phyloP scores from a whole-genome alignment of 108 stramenopile genomes.

The Cyclostephanos invisitatus region DNA sequence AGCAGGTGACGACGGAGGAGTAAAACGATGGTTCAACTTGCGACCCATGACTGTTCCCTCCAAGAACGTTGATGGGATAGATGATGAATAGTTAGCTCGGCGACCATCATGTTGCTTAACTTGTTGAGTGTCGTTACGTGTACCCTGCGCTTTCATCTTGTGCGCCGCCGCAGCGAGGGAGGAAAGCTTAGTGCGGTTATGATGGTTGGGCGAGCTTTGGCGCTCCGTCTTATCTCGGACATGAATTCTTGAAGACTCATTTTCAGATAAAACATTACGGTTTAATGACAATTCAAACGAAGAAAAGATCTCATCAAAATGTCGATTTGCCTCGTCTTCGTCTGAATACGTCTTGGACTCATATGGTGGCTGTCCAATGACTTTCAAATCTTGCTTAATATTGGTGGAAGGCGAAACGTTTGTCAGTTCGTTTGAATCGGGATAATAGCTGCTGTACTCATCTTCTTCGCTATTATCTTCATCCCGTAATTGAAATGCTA shows the following conservation, averaged over 20 bases:
- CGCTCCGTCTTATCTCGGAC: neutral
- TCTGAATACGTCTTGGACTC: slow-evolving; percentile 1
- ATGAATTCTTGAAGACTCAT: neutral
- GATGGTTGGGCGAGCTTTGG: neutral
- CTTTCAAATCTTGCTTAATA: neutral
- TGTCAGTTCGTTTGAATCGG: neutral
- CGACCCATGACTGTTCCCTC: slow-evolving; percentile 39
- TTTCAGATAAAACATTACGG: neutral
- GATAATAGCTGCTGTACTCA: neutral
- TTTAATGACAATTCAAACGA: slow-evolving; percentile 32
- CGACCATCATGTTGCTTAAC: slow-evolving; percentile 10
- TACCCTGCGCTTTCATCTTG: slow-evolving; percentile 1
- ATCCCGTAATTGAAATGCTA: neutral
- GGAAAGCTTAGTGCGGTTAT: neutral
- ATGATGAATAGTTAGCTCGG: slow-evolving; percentile 1
- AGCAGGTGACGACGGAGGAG: neutral
- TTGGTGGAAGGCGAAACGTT: neutral
- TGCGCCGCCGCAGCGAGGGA: neutral
- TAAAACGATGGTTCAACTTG: slow-evolving; percentile 32
- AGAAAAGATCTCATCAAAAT: slow-evolving; percentile 45
- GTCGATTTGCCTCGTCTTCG: slow-evolving; percentile 37
- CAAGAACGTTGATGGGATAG: slow-evolving; percentile 20
- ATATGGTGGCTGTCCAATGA: neutral
- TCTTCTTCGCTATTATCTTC: slow-evolving; percentile 9
- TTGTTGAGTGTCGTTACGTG: neutral